Evolutionary conservation across 1,284 basidiomycete species (phyloP), one percentile per base, ranked within the genome.

Genomic region (Cutaneotrichosporon sp.): DNA sequence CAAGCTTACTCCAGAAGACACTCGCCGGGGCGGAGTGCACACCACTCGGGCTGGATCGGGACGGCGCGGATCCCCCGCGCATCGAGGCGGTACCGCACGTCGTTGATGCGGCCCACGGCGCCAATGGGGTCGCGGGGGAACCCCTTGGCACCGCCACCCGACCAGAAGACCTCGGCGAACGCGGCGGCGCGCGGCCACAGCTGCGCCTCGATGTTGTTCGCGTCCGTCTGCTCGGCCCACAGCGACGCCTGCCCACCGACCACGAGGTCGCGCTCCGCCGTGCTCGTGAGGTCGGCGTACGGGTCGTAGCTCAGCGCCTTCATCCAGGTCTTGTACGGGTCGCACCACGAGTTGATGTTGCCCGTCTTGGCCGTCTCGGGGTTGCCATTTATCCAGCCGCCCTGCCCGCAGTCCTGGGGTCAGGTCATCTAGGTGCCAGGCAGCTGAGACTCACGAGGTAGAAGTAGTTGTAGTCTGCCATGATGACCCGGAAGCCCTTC

Each of bases 101-200:
- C 91, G 69, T 94, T 88, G 67, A 95, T 82, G 46, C 91, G 84
- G 22, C 87, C 85, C 24, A 93, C 77, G 1, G 91, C 92, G 31
- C 85, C 80, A 2, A 76, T 80, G 27, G 85, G 81, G 69, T 86
- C 69, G 24, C 62, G 55, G 0, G 71, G 71, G 50, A 65, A 71
- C 0, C 58, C 62, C 1, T 45, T 46, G 4, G 47, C 22, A 16
- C 77, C 80, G 0, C 83, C 81, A 0, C 91, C 89, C 2, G 85
- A 87, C 91, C 91, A 93, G 79, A 89, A 92, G 18, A 92, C 73
- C 81, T 94, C 91, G 0, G 90, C 90, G 6, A 86, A 85, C 0
- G 87, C 83, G 0, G 89, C 89, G 9, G 89, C 88, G 56, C 91
- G 84, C 2, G 92, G 91, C 90, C 91, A 93, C 10, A 86, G 81